A percentile compares a stretch with the other conserved stretches of the same genome.
phyloP scores from a whole-genome alignment of 2,329 filamentous ascomycete species.

The Fusarium transvaalense region DNA sequence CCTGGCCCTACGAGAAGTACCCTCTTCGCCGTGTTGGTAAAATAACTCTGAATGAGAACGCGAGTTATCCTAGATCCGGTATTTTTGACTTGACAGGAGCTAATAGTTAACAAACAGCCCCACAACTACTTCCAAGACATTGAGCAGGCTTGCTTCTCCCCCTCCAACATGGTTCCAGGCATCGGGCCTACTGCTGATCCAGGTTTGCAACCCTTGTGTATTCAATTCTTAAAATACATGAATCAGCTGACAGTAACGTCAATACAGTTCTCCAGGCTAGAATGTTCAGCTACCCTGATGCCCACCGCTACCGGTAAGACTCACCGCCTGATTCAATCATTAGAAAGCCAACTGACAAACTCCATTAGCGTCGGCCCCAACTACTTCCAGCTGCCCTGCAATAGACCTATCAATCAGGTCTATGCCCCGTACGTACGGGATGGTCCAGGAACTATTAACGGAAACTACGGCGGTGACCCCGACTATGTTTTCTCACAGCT shows the following conservation, averaged over 20 bases:
- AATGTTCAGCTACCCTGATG: constrained; percentile 72
- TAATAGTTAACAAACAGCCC: no score
- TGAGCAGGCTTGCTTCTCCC: constrained; percentile 76
- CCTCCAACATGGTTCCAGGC: constrained; percentile 74
- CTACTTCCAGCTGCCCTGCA: constrained; percentile 60
- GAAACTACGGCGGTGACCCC: constrained; percentile 48
- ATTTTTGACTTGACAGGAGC: no score
- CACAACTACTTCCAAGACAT: constrained; percentile 78
- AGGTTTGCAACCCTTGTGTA: no score
- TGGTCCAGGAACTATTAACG: constrained; percentile 43
- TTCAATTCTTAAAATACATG: no score
- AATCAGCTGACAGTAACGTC: no score
- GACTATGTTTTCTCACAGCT: constrained; percentile 45
- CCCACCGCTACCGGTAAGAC: constrained; percentile 70
- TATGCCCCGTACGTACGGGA: constrained; percentile 47
- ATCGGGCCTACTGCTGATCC: constrained; percentile 72
- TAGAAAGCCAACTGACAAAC: no score
- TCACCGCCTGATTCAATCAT: no score
- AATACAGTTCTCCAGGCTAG: constrained; percentile 70
- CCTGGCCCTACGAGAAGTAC: constrained; percentile 74
- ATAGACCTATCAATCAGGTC: constrained; percentile 37
- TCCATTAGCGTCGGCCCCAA: constrained; percentile 70
- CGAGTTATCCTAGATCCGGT: no score
- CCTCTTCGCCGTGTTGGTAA: constrained; percentile 72
- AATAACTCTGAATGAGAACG: constrained; percentile 74